Conservation (phyloP, 352 stramenopile species). For the Phytophthora tubulina region DNA sequence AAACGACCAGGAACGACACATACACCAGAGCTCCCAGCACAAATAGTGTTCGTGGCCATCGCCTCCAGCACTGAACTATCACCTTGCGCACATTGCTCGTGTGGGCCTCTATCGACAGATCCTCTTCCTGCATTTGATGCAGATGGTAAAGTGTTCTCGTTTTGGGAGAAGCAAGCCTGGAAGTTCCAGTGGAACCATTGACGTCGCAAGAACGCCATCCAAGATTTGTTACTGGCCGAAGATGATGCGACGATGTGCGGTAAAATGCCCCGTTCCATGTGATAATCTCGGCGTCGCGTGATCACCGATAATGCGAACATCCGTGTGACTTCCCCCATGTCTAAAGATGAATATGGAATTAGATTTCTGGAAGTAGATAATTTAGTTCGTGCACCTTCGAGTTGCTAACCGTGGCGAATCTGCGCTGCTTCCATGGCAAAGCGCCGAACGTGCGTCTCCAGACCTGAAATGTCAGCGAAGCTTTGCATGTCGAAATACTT, state of each 20-base stretch:
- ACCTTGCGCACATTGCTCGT: not conserved
- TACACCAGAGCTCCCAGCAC: not conserved
- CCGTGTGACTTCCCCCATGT: too few relatives aligned
- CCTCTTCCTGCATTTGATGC: not conserved
- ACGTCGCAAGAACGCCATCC: not conserved
- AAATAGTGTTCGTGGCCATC: constrained; percentile 5
- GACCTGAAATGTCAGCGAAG: constrained; percentile 33
- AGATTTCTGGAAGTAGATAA: too few relatives aligned
- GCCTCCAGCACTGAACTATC: not conserved
- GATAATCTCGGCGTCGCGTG: not conserved
- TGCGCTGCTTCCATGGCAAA: constrained; percentile 46
- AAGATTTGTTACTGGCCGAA: constrained; percentile 1
- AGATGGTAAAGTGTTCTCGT: too few relatives aligned
- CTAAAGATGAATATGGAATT: too few relatives aligned
- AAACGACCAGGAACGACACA: not conserved
- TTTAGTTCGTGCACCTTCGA: too few relatives aligned
- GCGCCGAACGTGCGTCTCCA: constrained; percentile 41
- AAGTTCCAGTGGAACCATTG: not conserved
- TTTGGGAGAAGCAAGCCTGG: too few relatives aligned
- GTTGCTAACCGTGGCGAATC: constrained; percentile 12
- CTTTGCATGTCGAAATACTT: constrained; percentile 45
- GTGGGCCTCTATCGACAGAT: not conserved
- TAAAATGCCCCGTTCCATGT: constrained; percentile 7
- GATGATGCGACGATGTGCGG: not conserved
- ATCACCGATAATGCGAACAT: not conserved